These are phyloP conservation scores for Streptanthus diversifolius DNA, from an alignment of 345 rosid species.

Conservation along the genomic window DNA sequence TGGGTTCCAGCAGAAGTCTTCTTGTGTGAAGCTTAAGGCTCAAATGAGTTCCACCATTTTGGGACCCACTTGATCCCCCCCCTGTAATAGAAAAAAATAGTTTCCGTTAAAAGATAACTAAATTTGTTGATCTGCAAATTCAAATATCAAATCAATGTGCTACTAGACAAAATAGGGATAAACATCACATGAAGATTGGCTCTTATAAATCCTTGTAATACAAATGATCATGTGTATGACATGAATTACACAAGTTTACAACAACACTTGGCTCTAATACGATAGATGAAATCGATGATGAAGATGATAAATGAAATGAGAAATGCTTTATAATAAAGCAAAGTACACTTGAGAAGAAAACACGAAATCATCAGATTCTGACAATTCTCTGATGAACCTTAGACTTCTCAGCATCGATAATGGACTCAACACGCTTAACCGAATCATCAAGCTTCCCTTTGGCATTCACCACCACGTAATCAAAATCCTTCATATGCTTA, in stretches of 20 bases:
- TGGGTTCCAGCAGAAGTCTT: constrained; percentile 29
- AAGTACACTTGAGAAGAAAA: neutral
- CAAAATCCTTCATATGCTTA: constrained; percentile 57
- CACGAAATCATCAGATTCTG: constrained; percentile 35
- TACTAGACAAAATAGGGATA: neutral
- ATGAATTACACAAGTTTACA: neutral
- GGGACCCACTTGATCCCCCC: constrained; percentile 19
- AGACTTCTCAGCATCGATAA: constrained; percentile 91
- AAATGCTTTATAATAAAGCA: constrained; percentile 16
- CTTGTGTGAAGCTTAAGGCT: constrained; percentile 62
- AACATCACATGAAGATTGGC: neutral
- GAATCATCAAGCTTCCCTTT: constrained; percentile 75
- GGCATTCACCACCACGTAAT: constrained; percentile 78
- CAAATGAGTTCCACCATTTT: neutral
- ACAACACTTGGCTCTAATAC: neutral
- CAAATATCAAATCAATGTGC: neutral
- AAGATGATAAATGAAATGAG: neutral
- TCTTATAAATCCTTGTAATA: neutral
- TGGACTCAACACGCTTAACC: constrained; percentile 60
- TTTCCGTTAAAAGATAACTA: constrained; percentile 1
- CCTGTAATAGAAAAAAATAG: neutral
- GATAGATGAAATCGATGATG: neutral
- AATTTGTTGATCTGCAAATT: neutral
- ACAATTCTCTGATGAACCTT: constrained; percentile 61
- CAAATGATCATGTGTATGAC: neutral